These are phyloP conservation scores for Exobasidium rhododendri DNA, from an alignment of 1,284 basidiomycete species.

Conservation along the genomic window DNA sequence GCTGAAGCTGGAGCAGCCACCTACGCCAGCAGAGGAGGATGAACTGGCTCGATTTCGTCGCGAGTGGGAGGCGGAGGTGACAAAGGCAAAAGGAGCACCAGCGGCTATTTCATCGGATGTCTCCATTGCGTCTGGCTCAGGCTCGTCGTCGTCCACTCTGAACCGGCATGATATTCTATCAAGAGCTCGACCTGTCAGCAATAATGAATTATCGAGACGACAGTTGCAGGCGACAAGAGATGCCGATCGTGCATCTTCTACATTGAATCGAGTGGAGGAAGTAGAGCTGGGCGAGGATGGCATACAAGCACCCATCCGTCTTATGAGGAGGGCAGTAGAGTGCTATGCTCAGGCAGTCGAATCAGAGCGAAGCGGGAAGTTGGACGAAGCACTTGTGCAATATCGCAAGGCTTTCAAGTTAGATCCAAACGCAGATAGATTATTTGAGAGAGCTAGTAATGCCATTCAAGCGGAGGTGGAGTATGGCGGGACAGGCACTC, in stretches of 20 bases:
- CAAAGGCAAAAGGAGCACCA: constrained; percentile 4
- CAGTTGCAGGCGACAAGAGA: not conserved
- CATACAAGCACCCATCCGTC: constrained; percentile 21
- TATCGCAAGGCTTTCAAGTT: constrained; percentile 45
- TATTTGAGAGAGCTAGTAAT: constrained; percentile 38
- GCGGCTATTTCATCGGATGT: not conserved
- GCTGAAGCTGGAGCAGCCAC: not conserved
- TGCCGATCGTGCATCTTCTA: not conserved
- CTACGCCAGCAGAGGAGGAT: constrained; percentile 1
- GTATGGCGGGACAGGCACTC: constrained; percentile 13
- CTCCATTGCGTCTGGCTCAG: not conserved
- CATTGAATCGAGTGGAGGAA: not conserved
- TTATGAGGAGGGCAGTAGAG: constrained; percentile 32
- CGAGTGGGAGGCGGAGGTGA: constrained; percentile 36
- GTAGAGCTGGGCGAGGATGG: constrained; percentile 17
- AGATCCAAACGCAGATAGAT: constrained; percentile 33
- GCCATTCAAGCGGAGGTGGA: constrained; percentile 28
- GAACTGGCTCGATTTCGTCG: constrained; percentile 34
- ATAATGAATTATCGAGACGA: not conserved
- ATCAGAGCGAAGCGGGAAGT: constrained; percentile 35
- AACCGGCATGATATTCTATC: not conserved
- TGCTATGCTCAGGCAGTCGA: constrained; percentile 38
- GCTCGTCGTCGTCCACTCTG: not conserved
- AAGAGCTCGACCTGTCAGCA: not conserved
- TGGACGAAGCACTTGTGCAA: constrained; percentile 32